phyloP scores from a whole-genome alignment of 257 asterid genomes.

The Capsicum pubescens region DNA sequence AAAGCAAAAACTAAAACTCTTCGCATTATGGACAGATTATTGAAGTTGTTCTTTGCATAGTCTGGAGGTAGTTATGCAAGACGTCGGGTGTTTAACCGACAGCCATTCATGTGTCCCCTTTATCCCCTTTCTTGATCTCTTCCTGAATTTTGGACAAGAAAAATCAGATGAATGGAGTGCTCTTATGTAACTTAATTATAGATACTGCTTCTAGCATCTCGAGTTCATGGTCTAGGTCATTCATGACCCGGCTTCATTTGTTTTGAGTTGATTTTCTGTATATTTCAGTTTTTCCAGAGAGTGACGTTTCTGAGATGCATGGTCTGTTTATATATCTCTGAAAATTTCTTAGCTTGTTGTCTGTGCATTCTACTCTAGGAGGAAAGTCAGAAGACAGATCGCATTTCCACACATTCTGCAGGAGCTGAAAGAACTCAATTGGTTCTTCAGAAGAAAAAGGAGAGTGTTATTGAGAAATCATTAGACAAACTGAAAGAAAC shows the following conservation, averaged over 20 bases:
- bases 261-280: conserved; percentile 11
- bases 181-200: background rate
- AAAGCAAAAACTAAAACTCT: background rate
- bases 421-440: conserved; percentile 46
- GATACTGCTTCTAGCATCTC: conserved; percentile 16
- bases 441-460: conserved; percentile 71
- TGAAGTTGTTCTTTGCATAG: background rate
- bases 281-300: background rate
- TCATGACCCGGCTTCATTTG: conserved; percentile 20
- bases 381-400: conserved; percentile 58
- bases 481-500: conserved; percentile 90
- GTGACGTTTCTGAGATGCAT: conserved; percentile 28
- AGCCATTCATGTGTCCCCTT: background rate
- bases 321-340: conserved; percentile 22
- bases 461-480: conserved; percentile 71
- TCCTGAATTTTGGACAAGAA: background rate
- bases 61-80: background rate
- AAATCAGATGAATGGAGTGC: background rate
- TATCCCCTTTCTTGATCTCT: background rate
- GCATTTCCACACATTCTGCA: conserved; percentile 42
- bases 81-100: background rate
- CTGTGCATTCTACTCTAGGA: conserved; percentile 57
- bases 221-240: background rate
- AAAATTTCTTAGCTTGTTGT: conserved; percentile 31
- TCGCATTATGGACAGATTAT: background rate